Conservation (phyloP, 2,329 filamentous ascomycete species). For the Tetracladium maxilliforme region DNA sequence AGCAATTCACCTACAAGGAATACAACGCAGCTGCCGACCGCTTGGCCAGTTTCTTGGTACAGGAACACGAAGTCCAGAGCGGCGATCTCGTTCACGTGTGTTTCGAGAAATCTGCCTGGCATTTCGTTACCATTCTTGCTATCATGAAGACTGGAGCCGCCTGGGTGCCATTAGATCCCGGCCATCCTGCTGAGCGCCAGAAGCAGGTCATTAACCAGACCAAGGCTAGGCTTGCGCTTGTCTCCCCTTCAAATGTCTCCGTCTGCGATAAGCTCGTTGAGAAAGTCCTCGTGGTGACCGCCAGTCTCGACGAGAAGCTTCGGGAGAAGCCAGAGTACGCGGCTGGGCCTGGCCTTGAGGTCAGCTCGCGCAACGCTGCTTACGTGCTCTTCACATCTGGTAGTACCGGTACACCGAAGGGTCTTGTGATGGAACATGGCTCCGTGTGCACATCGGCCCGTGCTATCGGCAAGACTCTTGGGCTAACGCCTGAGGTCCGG, state of each 20-base stretch:
- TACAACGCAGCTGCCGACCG: too few species aligned
- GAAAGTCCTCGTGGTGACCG: too few species aligned
- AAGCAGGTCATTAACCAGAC: too few species aligned
- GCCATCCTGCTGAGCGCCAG: slow-evolving; percentile 6
- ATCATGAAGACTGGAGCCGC: slow-evolving; percentile 12
- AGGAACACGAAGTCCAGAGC: too few species aligned
- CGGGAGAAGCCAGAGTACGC: too few species aligned
- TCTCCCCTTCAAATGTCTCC: too few species aligned
- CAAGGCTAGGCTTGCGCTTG: too few species aligned
- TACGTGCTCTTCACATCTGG: slow-evolving; percentile 19
- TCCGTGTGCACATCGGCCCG: slow-evolving; percentile 5
- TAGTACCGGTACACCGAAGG: slow-evolving; percentile 32
- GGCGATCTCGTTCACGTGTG: slow-evolving; percentile 4
- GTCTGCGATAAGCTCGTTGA: too few species aligned
- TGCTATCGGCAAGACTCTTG: slow-evolving; percentile 3
- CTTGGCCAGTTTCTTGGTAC: too few species aligned
- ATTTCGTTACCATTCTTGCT: slow-evolving; percentile 11
- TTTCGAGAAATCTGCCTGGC: slow-evolving; percentile 12
- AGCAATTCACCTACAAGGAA: too few species aligned
- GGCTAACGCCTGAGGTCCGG: slow-evolving; percentile 1
- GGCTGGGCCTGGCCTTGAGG: too few species aligned
- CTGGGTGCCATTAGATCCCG: slow-evolving; percentile 13
- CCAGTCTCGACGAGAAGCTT: too few species aligned
- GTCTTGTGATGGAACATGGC: slow-evolving; percentile 20
- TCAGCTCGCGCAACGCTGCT: slow-evolving; percentile 3